Base-by-base conservation (phyloP, 805 yeast genomes). In the Monosporozyma siamensis region DNA sequence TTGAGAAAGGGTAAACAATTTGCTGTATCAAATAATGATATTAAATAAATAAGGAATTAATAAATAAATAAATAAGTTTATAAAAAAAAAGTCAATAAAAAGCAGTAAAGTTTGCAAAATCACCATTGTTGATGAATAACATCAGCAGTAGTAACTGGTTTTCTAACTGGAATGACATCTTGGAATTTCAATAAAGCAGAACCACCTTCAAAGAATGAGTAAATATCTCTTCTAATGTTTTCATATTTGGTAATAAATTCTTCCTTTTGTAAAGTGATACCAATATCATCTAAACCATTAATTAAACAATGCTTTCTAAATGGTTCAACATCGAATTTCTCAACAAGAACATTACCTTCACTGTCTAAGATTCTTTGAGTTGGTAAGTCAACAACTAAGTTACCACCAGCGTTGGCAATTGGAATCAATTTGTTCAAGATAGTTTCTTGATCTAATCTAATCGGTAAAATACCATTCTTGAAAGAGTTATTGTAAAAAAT, bases 211-310 rank as follows among this genome's bases (percentile, higher is more conserved):
- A 89, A 76, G 78, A 94, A 92, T 9, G 96, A 86, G 64, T 85
- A 92, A 61, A 71, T 79, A 42, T 74, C 79, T 60, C 74, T 79
- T 75, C 98, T 84, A 49, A 68, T 65, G 18, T 67, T 75, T 70
- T 92, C 98, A 57, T 78, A 92, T 53, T 77, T 72, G 42, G 63
- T 44, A 54, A 92, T 92, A 64, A 56, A 78, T 42, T 77, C 77
- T 67, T 86, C 96, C 67, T 89, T 88, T 66, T 89, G 90, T 55
- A 92, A 69, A 41, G 98, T 92, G 58, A 92, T 76, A 36, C 97
- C 97, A 66, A 92, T 92, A 63, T 92, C 98, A 64, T 92, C 98
- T 48, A 92, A 78, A 50, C 98, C 98, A 52, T 92, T 87, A 44
- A 90, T 70, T 54, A 92, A 73, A 63, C 97, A 92, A 66, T 90